A percentile compares a stretch with the other conserved stretches of the same genome.
phyloP scores from a whole-genome alignment of 1,284 basidiomycete species.

The Cutaneotrichosporon sp. region DNA sequence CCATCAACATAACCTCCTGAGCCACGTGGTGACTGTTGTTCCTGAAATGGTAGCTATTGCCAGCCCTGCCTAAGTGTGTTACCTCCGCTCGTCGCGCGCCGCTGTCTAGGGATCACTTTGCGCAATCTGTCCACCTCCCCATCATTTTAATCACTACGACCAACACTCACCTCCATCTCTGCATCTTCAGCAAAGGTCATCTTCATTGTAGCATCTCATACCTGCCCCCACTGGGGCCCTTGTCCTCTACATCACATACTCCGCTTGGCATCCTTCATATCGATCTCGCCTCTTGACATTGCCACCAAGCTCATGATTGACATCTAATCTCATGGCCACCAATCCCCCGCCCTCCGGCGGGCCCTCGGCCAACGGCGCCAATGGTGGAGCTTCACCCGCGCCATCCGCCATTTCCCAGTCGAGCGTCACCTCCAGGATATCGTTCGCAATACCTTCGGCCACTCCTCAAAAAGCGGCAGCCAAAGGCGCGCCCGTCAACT shows the following conservation, averaged over 20 bases:
- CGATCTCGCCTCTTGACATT: not conserved
- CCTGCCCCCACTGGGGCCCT: not conserved
- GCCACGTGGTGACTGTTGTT: not conserved
- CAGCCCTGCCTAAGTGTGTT: not conserved
- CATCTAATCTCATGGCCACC: slow-evolving; percentile 10
- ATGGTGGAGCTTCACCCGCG: slow-evolving; percentile 2
- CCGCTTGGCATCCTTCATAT: not conserved
- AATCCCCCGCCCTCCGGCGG: slow-evolving; percentile 5
- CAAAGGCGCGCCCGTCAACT: slow-evolving; percentile 7
- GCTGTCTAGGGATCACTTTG: not conserved
- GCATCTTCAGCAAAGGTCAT: not conserved
- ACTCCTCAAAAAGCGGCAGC: not conserved
- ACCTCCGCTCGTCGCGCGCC: not conserved
- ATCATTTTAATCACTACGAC: not conserved
- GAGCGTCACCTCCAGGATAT: slow-evolving; percentile 2
- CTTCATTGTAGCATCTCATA: not conserved
- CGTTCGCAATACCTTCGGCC: slow-evolving; percentile 10
- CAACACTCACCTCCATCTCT: not conserved
- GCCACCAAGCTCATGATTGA: slow-evolving; percentile 4
- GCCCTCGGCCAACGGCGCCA: slow-evolving; percentile 5
- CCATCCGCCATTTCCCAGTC: not conserved
- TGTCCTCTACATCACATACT: not conserved
- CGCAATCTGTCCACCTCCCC: not conserved
- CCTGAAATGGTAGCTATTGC: not conserved
- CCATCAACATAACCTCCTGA: not conserved